Evolutionary conservation across 352 stramenopile genomes (phyloP).

Genomic region (Plasmopara viticola): DNA sequence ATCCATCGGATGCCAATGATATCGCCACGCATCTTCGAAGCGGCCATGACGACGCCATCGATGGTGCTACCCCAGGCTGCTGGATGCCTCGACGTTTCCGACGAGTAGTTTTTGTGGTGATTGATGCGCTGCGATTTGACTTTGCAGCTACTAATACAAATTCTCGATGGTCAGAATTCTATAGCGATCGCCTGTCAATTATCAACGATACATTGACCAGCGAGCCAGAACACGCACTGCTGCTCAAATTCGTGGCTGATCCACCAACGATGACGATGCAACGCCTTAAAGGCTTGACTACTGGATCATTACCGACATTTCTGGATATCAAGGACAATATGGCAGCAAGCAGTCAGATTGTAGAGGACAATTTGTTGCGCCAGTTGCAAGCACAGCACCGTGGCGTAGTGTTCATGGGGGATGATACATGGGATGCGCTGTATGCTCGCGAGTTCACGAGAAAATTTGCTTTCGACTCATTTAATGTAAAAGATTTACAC

Average conservation of each 20-base stretch:
- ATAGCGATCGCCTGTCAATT: constrained; percentile 78
- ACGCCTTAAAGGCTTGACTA: constrained; percentile 95
- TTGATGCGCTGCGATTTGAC: constrained; percentile 96
- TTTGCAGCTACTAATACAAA: constrained; percentile 61
- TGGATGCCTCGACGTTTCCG: constrained; percentile 74
- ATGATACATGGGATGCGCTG: constrained; percentile 96
- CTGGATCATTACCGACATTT: constrained; percentile 96
- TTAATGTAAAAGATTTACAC: constrained; percentile 98
- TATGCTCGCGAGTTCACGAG: constrained; percentile 90
- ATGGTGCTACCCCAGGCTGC: constrained; percentile 25
- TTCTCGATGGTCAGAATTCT: constrained; percentile 36
- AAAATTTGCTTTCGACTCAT: constrained; percentile 93
- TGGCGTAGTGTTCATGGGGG: constrained; percentile 95
- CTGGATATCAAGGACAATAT: constrained; percentile 95
- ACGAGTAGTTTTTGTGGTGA: constrained; percentile 90
- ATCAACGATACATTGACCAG: constrained; percentile 58
- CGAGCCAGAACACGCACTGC: constrained; percentile 50
- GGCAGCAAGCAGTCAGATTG: constrained; percentile 81
- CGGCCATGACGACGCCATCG: constrained; percentile 6
- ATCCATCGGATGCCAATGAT: constrained; percentile 23
- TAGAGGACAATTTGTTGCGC: constrained; percentile 95
- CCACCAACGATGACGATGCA: constrained; percentile 99
- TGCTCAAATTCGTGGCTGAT: constrained; percentile 95
- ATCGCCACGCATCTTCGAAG: constrained; percentile 5
- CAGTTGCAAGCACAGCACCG: constrained; percentile 61